These are phyloP conservation scores for Geotrichum carabidarum DNA, from an alignment of 1,139 yeast species.

Conservation along the genomic window DNA sequence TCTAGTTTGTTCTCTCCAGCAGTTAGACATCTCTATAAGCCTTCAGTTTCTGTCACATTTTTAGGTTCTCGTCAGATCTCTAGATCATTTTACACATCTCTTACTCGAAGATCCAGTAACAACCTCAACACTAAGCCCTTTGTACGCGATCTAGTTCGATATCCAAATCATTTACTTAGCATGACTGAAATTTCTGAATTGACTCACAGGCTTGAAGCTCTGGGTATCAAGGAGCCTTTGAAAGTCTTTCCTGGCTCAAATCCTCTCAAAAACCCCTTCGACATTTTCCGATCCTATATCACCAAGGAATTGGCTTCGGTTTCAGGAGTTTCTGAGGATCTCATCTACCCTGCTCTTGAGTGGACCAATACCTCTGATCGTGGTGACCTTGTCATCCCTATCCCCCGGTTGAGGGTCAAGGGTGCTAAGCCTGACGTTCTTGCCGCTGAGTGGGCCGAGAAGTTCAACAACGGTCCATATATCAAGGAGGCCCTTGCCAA, in stretches of 20 bases:
- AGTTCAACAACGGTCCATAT: conserved; percentile 50
- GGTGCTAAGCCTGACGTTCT: conserved; percentile 79
- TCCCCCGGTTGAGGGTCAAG: conserved; percentile 88
- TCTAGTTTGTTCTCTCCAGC: background rate
- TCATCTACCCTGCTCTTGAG: conserved; percentile 83
- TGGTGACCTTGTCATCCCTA: conserved; percentile 89
- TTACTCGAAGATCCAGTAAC: background rate
- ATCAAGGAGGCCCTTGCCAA: conserved; percentile 69
- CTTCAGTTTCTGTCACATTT: background rate
- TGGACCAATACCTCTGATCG: conserved; percentile 81
- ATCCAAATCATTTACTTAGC: conserved; percentile 3
- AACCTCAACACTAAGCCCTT: background rate
- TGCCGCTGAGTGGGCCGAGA: conserved; percentile 74
- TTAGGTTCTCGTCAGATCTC: background rate
- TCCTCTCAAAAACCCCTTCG: conserved; percentile 73
- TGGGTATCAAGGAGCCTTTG: conserved; percentile 32
- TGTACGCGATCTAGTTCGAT: conserved; percentile 2
- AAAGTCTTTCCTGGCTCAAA: conserved; percentile 46
- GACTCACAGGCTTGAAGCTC: conserved; percentile 29
- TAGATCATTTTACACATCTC: background rate
- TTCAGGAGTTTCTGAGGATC: conserved; percentile 61
- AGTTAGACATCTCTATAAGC: background rate
- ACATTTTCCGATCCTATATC: conserved; percentile 83
- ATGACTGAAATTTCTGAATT: conserved; percentile 33
- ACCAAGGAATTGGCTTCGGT: conserved; percentile 69